Evolutionary conservation across 306 rosid species (phyloP).

Genomic region (Begonia peltatifolia): DNA sequence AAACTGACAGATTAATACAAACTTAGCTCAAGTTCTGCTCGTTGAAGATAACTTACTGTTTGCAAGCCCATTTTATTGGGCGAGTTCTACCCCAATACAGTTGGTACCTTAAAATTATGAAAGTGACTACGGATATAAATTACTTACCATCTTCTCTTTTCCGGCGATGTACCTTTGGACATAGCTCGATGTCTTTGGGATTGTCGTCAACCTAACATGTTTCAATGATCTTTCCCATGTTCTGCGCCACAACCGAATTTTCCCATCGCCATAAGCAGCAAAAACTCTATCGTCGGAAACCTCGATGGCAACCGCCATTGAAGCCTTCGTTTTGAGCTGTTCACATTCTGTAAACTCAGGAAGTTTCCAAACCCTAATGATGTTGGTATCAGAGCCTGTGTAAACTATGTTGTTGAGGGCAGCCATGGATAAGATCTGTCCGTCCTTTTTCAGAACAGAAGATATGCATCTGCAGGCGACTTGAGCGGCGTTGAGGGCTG

Average conservation of each 20-base stretch:
- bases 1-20: too few species aligned
- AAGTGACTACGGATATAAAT: too few species aligned
- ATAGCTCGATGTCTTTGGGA: conserved; percentile 52
- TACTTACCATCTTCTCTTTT: conserved; percentile 60
- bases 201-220: conserved; percentile 56
- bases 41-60: too few species aligned
- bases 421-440: conserved; percentile 59
- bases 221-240: conserved; percentile 56
- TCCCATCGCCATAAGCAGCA: conserved; percentile 87
- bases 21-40: too few species aligned
- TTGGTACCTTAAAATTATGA: too few species aligned
- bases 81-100: too few species aligned
- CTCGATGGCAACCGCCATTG: conserved; percentile 48
- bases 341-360: conserved; percentile 83
- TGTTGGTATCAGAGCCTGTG: conserved; percentile 59
- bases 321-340: conserved; percentile 61
- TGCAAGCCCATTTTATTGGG: too few species aligned
- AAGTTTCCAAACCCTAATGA: conserved; percentile 70
- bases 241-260: conserved; percentile 63
- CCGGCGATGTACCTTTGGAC: conserved; percentile 67
- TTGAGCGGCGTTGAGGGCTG: conserved; percentile 24
- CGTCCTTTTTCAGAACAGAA: conserved; percentile 74
- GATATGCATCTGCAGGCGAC: conserved; percentile 70
- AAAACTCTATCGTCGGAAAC: conserved; percentile 66
- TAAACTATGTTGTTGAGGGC: conserved; percentile 49